Conservation (phyloP, 2,329 filamentous ascomycete species). For the Cordyceps javanica region DNA sequence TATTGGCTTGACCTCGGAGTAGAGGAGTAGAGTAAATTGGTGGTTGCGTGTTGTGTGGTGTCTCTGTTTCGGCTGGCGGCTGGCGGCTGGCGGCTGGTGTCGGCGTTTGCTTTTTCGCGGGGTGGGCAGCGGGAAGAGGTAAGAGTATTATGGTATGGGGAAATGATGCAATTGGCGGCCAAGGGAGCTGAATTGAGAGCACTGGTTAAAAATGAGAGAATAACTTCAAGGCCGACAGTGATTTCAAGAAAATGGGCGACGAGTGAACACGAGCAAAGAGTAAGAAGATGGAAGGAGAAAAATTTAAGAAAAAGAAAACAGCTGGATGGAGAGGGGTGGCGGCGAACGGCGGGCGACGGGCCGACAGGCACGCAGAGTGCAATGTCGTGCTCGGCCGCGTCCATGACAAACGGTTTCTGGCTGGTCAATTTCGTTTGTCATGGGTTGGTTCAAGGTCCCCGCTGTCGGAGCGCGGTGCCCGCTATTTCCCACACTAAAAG, state of each 20-base stretch:
- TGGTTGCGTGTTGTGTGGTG: too few species aligned
- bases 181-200: too few species aligned
- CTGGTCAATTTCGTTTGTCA: conserved; percentile 10
- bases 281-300: neutral
- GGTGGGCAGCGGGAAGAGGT: neutral
- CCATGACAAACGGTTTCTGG: conserved; percentile 12
- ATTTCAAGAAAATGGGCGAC: too few species aligned
- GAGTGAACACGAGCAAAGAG: neutral
- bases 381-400: conserved; percentile 19
- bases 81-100: neutral
- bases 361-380: conserved; percentile 15
- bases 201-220: too few species aligned
- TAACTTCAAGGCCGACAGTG: too few species aligned
- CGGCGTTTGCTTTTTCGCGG: neutral
- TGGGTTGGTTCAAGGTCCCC: neutral
- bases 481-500: too few species aligned
- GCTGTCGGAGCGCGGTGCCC: too few species aligned
- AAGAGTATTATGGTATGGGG: neutral
- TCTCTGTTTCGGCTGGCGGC: too few species aligned
- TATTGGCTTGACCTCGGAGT: too few species aligned
- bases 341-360: conserved; percentile 14
- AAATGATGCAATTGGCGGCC: too few species aligned
- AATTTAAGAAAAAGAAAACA: neutral
- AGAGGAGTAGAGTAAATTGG: too few species aligned
- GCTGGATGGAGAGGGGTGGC: too few species aligned